Evolutionary conservation across 1,284 basidiomycete species (phyloP), one percentile per base, ranked within the genome.

Genomic region (Malassezia sympodialis): DNA sequence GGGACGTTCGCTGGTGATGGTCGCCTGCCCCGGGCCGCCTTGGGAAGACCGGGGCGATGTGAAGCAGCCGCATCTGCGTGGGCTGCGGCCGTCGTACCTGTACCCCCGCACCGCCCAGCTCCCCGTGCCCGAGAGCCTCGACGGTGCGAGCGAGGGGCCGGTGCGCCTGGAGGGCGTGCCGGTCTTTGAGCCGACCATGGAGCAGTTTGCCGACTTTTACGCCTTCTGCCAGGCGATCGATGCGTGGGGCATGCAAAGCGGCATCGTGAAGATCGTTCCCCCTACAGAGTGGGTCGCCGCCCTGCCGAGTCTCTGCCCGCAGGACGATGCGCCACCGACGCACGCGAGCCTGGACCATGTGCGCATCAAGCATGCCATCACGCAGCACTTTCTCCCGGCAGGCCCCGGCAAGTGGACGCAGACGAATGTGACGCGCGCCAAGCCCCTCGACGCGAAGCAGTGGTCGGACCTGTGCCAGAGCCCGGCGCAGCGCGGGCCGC

Each of bases 141-240:
- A 21, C 14, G 57, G 37, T 21, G 40, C 47, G 37, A 11, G 32
- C 11, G 17, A 21, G 11, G 19, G 19, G 14, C 17, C 30, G 7
- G 14, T 17, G 10, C 30, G 23, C 14, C 15, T 60, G 24, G 63
- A 66, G 8, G 72, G 68, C 19, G 54, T 74, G 15, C 72, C 72
- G 37, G 70, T 74, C n/a, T 74, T 74, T 39, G 50, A 65, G 47
- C 72, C 72, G 10, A 72, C 70, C 17, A 68, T 72, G 65, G 63
- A 61, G 42, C 63, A 72, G 44, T 74, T 74, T 43, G 43, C 53
- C 14, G 69, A 74, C 62, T 74, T 74, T 41, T 69, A 74, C 45
- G 60, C 62, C 12, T 67, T 63, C 54, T 72, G 68, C 52, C 57
- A 67, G 30, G 64, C 63, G 31, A 66, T 74, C 53, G 69, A 74